Conservation (phyloP, 148 eudicot genomes). For the Silene uniflora region DNA sequence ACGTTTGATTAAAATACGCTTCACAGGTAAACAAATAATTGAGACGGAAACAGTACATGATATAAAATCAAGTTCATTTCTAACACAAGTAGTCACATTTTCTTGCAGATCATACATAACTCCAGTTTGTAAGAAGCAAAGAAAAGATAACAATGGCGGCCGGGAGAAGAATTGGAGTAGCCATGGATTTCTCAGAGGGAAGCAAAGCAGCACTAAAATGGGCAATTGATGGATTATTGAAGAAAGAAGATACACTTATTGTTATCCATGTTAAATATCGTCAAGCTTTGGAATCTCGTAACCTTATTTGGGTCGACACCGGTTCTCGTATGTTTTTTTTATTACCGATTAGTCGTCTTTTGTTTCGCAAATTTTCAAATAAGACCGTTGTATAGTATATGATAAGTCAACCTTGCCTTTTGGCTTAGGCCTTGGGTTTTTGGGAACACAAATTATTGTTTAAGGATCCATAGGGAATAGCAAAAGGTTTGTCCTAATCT, state of each 20-base stretch:
- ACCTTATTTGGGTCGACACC: slow-evolving; percentile 32
- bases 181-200: slow-evolving; percentile 48
- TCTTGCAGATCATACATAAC: neutral
- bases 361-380: neutral
- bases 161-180: slow-evolving; percentile 33
- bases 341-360: neutral
- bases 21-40: too few species aligned
- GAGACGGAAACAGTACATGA: too few species aligned
- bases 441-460: neutral
- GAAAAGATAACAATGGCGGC: neutral
- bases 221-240: slow-evolving; percentile 32
- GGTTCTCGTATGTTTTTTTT: slow-evolving; percentile 38
- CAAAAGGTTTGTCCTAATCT: too few species aligned
- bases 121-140: neutral
- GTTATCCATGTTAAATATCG: slow-evolving; percentile 28
- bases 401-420: too few species aligned
- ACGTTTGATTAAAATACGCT: too few species aligned
- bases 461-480: too few species aligned
- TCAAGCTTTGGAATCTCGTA: slow-evolving; percentile 35
- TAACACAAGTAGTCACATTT: too few species aligned
- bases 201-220: slow-evolving; percentile 47
- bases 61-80: too few species aligned
- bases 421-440: neutral
- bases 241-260: slow-evolving; percentile 26
- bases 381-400: too few species aligned